Conservation (phyloP, 2,329 filamentous ascomycete species). For the Colletotrichum sp. region DNA sequence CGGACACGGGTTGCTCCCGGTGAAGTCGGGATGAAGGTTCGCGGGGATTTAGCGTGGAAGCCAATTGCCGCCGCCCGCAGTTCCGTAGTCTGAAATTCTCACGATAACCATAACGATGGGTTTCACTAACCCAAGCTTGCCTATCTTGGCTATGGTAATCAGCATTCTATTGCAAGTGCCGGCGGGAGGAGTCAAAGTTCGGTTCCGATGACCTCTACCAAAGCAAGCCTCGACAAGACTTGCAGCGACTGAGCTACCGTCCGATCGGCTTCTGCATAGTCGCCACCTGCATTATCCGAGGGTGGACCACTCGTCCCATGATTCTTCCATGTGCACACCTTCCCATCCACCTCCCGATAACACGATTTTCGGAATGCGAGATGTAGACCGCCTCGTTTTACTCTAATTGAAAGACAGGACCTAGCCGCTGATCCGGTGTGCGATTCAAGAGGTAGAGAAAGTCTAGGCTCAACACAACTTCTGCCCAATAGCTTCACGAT, state of each 20-base stretch:
- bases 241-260: background rate
- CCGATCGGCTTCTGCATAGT: background rate
- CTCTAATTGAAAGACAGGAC: background rate
- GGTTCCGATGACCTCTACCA: background rate
- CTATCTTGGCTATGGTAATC: background rate
- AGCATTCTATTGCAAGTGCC: background rate
- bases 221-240: background rate
- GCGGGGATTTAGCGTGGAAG: background rate
- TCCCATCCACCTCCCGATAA: background rate
- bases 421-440: background rate
- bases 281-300: background rate
- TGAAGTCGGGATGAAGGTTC: background rate
- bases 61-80: background rate
- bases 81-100: background rate
- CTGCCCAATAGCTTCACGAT: background rate
- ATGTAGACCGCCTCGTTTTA: background rate
- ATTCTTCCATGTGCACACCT: background rate
- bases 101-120: background rate
- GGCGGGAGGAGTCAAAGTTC: background rate
- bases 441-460: background rate
- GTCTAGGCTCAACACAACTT: background rate
- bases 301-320: background rate
- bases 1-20: background rate
- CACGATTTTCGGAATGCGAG: background rate
- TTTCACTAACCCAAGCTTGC: background rate